Percentiles rank a stretch among this genome's conserved stretches.
These are phyloP conservation scores for Hymenoscyphus infarciens DNA, from an alignment of 2,329 filamentous ascomycete species.

Conservation along the genomic window DNA sequence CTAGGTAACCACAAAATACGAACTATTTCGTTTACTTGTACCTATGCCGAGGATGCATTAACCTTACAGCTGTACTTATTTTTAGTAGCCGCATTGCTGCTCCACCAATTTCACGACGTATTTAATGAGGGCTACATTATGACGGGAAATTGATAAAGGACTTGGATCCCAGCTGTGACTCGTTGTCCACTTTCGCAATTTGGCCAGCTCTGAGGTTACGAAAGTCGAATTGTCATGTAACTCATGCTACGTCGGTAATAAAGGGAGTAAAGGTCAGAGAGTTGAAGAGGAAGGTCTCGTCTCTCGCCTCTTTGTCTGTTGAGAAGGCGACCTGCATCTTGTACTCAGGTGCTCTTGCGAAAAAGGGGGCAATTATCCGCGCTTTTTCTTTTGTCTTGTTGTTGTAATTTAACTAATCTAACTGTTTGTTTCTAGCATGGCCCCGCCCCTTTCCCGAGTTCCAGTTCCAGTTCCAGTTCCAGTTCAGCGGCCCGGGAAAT, in stretches of 20 bases:
- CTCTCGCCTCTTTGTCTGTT: not conserved
- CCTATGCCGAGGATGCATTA: not conserved
- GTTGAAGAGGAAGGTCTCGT: no score
- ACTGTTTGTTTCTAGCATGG: not conserved
- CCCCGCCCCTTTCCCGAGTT: not conserved
- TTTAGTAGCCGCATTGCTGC: not conserved
- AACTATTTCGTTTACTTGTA: no score
- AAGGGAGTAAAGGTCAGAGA: no score
- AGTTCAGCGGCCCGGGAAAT: constrained; percentile 6
- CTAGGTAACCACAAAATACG: no score
- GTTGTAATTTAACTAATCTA: not conserved
- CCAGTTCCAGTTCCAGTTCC: not conserved
- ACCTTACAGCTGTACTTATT: not conserved
- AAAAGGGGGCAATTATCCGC: not conserved
- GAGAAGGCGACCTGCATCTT: constrained; percentile 2
- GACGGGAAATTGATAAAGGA: no score
- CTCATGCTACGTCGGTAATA: no score
- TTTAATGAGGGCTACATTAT: no score
- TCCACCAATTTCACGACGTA: no score
- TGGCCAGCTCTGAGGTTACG: no score
- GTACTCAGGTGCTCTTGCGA: not conserved
- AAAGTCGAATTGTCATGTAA: no score
- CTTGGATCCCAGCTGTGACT: no score
- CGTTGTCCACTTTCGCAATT: no score
- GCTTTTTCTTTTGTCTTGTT: not conserved